Evolutionary conservation across 2,329 filamentous ascomycete genomes (phyloP).

Genomic region (Fusarium fujikuroi): DNA sequence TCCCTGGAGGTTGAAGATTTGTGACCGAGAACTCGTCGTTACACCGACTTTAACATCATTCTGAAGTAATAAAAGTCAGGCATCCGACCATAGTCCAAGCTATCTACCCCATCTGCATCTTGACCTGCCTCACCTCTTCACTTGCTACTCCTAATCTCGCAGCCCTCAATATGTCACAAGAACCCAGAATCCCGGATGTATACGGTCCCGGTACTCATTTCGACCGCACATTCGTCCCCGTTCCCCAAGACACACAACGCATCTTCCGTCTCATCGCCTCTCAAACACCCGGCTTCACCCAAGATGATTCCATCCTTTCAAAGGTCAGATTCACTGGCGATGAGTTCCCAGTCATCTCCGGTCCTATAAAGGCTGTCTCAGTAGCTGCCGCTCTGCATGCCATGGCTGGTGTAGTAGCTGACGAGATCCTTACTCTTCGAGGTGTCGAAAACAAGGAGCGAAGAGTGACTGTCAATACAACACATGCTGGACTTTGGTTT

Average conservation of each 20-base stretch:
- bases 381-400: slow-evolving; percentile 12
- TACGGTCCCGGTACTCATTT: slow-evolving; percentile 14
- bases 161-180: not conserved
- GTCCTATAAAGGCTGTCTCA: slow-evolving; percentile 19
- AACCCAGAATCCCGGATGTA: slow-evolving; percentile 2
- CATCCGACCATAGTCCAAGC: not conserved
- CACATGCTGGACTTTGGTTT: slow-evolving; percentile 10
- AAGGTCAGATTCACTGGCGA: slow-evolving; percentile 10
- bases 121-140: not conserved
- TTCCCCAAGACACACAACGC: slow-evolving; percentile 2
- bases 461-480: slow-evolving; percentile 9
- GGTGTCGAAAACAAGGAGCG: not conserved
- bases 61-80: fast-evolving
- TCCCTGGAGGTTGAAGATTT: not conserved
- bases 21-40: not conserved
- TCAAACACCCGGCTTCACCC: slow-evolving; percentile 10
- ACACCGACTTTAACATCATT: not conserved
- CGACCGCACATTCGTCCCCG: slow-evolving; percentile 5
- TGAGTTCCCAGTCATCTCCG: slow-evolving; percentile 1
- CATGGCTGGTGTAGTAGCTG: slow-evolving; percentile 16
- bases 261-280: slow-evolving; percentile 18
- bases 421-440: slow-evolving; percentile 14
- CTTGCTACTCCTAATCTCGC: not conserved
- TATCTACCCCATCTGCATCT: fast-evolving
- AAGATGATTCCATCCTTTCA: slow-evolving; percentile 12